Percentiles rank a stretch among this genome's conserved stretches.
Evolutionary conservation across 1,139 yeast genomes (phyloP).

Genomic region (Geotrichum fermentans): DNA sequence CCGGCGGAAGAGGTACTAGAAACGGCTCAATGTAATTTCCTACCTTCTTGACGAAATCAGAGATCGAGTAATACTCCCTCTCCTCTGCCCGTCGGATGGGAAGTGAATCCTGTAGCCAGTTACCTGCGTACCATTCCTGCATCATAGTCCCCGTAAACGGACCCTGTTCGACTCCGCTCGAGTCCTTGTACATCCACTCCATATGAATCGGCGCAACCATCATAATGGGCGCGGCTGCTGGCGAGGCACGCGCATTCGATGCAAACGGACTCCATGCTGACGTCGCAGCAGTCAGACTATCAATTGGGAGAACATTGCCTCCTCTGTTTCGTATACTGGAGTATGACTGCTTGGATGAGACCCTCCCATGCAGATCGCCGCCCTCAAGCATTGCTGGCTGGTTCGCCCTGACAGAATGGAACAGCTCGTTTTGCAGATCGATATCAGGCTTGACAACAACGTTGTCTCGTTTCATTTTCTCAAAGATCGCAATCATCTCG

Average conservation of each 20-base stretch:
- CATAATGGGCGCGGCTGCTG: slow-evolving; percentile 7
- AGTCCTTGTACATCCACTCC: slow-evolving; percentile 71
- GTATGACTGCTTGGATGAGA: neutral
- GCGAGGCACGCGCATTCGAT: neutral
- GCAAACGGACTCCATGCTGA: neutral
- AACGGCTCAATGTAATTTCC: slow-evolving; percentile 57
- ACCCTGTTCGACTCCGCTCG: slow-evolving; percentile 67
- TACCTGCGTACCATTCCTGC: slow-evolving; percentile 72
- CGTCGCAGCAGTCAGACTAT: neutral
- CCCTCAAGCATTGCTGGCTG: neutral
- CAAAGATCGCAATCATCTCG: slow-evolving; percentile 53
- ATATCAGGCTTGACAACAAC: slow-evolving; percentile 26
- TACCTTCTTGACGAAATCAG: slow-evolving; percentile 36
- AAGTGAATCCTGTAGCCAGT: slow-evolving; percentile 56
- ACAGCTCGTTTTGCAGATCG: slow-evolving; percentile 30
- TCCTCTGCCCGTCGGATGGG: slow-evolving; percentile 49
- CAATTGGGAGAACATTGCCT: neutral
- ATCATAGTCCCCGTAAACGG: slow-evolving; percentile 70
- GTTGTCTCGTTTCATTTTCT: slow-evolving; percentile 40
- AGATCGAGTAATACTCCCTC: slow-evolving; percentile 32
- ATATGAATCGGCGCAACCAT: slow-evolving; percentile 43
- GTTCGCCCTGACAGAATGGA: slow-evolving; percentile 21
- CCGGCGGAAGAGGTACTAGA: slow-evolving; percentile 48
- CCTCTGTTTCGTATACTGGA: neutral
- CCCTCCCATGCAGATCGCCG: neutral